These are phyloP conservation scores for Kitagawia praeruptora DNA, from an alignment of 129 eudicot genomes.

Conservation along the genomic window DNA sequence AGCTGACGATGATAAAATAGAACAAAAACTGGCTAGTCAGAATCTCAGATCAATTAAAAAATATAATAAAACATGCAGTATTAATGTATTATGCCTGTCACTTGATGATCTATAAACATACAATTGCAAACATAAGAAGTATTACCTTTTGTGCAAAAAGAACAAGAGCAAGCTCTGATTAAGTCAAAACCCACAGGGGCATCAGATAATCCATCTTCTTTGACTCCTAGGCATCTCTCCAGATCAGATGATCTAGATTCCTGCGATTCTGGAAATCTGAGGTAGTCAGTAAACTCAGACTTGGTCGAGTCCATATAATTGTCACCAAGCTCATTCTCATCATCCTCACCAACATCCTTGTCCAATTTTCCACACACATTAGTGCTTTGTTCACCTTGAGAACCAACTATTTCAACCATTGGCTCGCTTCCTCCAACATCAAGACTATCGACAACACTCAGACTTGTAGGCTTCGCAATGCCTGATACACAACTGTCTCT, in stretches of 20 bases:
- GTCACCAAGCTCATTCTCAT: constrained; percentile 28
- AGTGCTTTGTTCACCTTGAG: constrained; percentile 18
- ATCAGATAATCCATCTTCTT: constrained; percentile 35
- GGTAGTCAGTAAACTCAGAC: constrained; percentile 30
- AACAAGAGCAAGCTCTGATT: constrained; percentile 66
- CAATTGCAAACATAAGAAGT: background rate
- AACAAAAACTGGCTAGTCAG: constrained; percentile 15
- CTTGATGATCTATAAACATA: background rate
- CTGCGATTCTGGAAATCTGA: constrained; percentile 49
- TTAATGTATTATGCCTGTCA: no score
- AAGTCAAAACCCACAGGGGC: constrained; percentile 24
- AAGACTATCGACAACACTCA: constrained; percentile 3
- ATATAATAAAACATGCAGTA: background rate
- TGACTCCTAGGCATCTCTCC: constrained; percentile 35
- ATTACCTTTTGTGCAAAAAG: constrained; percentile 90
- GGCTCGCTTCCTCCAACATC: constrained; percentile 11
- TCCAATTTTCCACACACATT: constrained; percentile 16
- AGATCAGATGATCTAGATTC: constrained; percentile 48
- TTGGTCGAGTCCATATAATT: constrained; percentile 29
- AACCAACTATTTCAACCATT: constrained; percentile 22
- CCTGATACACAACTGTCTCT: constrained; percentile 20
- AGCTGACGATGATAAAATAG: constrained; percentile 39
- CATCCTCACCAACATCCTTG: constrained; percentile 16
- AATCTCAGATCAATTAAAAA: constrained; percentile 2
- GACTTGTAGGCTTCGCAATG: constrained; percentile 11